Conservation (phyloP, 345 rosid species). For the Raphanus sativus region DNA sequence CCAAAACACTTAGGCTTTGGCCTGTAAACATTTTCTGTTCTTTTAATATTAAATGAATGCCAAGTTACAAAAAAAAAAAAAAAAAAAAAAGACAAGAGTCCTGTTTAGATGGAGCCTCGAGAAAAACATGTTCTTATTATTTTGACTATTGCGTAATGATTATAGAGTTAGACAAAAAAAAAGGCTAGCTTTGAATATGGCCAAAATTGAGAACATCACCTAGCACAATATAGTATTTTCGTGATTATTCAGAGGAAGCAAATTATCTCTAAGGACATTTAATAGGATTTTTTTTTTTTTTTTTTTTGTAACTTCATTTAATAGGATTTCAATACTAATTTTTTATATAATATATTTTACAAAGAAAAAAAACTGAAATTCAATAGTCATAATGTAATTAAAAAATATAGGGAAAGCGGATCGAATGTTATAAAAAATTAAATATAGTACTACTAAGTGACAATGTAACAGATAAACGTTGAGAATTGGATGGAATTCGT, state of each 20-base stretch:
- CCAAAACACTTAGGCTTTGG: too few species aligned
- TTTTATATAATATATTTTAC: background rate
- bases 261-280: background rate
- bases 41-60: background rate
- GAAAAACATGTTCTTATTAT: slow-evolving; percentile 25
- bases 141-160: background rate
- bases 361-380: background rate
- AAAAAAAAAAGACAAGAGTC: slow-evolving; percentile 1
- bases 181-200: background rate
- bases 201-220: background rate
- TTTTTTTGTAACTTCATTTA: too few species aligned
- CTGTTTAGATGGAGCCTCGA: slow-evolving; percentile 14
- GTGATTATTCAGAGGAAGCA: background rate
- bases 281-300: too few species aligned
- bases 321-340: background rate
- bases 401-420: background rate
- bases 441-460: background rate
- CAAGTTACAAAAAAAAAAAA: too few species aligned
- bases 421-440: background rate
- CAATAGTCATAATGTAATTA: background rate
- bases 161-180: background rate
- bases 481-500: background rate
- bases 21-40: background rate
- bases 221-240: background rate
- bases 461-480: background rate